Conservation (phyloP, 2,329 filamentous ascomycete genomes). For the Cryphonectria parasitica region DNA sequence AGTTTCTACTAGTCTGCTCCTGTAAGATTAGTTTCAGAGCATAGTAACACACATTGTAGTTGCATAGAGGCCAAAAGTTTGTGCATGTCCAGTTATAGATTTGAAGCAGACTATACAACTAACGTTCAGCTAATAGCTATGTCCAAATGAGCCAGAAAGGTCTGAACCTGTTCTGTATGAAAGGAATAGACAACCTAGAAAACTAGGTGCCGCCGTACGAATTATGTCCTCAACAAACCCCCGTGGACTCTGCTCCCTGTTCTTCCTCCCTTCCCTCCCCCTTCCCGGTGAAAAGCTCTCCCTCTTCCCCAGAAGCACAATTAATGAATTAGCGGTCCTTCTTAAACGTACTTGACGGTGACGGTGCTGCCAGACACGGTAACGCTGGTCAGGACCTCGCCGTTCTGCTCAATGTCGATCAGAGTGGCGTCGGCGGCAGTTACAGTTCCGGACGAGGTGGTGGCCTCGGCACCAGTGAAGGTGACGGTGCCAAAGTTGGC, state of each 20-base stretch:
- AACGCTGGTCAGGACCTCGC: slow-evolving; percentile 55
- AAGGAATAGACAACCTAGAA: background rate
- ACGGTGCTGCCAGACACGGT: slow-evolving; percentile 31
- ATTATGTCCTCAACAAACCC: background rate
- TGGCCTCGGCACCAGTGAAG: slow-evolving; percentile 47
- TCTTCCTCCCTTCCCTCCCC: background rate
- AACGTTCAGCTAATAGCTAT: background rate
- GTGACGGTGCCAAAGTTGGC: slow-evolving; percentile 52
- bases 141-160: background rate
- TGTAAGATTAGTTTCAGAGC: too few species aligned
- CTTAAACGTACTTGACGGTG: slow-evolving; percentile 48
- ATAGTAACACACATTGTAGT: too few species aligned
- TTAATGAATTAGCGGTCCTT: background rate
- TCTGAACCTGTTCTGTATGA: background rate
- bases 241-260: background rate
- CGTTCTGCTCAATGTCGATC: slow-evolving; percentile 67
- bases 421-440: slow-evolving; percentile 58
- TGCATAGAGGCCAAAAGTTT: background rate
- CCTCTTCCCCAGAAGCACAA: background rate
- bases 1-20: too few species aligned
- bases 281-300: background rate
- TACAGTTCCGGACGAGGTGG: slow-evolving; percentile 36
- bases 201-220: background rate
- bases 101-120: background rate
- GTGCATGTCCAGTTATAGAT: background rate